These are phyloP conservation scores for Neurospora africana DNA, from an alignment of 495 filamentous ascomycete species.

Conservation along the genomic window DNA sequence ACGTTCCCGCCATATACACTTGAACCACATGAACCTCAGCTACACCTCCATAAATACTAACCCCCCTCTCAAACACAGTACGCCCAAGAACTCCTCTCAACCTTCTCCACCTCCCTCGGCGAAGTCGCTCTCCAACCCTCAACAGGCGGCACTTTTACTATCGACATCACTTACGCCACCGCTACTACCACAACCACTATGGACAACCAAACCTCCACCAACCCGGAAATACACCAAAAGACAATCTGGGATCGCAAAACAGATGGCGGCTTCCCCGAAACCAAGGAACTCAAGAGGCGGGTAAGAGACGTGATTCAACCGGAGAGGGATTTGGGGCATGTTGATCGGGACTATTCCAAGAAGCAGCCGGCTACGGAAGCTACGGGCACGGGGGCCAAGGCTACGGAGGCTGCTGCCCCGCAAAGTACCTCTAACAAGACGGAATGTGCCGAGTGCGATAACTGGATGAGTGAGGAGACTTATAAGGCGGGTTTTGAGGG, in stretches of 20 bases:
- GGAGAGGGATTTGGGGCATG: slow-evolving; percentile 67
- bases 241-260: slow-evolving; percentile 81
- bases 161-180: slow-evolving; percentile 43
- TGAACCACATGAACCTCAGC: too few relatives aligned
- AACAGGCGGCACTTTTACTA: slow-evolving; percentile 74
- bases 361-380: not conserved
- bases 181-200: slow-evolving; percentile 6
- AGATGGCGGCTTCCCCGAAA: slow-evolving; percentile 87
- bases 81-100: slow-evolving; percentile 96
- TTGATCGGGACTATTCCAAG: slow-evolving; percentile 42
- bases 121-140: slow-evolving; percentile 83
- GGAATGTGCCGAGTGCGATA: not conserved
- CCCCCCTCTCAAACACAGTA: slow-evolving; percentile 42
- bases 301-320: slow-evolving; percentile 80
- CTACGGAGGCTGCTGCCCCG: not conserved
- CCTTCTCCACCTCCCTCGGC: slow-evolving; percentile 74
- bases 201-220: not conserved
- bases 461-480: not conserved
- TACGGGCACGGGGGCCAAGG: not conserved
- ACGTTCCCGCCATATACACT: too few relatives aligned
- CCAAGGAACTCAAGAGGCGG: slow-evolving; percentile 80
- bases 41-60: not conserved
- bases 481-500: not conserved
- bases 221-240: slow-evolving; percentile 11
- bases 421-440: not conserved